These are phyloP conservation scores for Plasmodium knowlesi DNA, from an alignment of 169 alveolate genomes.

Conservation along the genomic window DNA sequence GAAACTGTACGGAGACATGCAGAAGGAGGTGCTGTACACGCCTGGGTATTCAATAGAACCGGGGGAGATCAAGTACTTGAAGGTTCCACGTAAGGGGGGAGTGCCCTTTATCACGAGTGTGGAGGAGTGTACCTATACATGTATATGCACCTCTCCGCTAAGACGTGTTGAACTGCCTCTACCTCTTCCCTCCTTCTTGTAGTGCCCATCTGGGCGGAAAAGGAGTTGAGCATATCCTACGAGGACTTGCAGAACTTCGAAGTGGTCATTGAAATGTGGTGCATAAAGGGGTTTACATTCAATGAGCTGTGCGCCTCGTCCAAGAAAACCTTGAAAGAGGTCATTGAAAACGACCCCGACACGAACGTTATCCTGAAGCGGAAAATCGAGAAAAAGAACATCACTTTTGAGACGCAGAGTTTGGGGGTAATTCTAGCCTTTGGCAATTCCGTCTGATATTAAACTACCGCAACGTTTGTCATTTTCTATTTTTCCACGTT, in stretches of 20 bases:
- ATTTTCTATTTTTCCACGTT: background rate
- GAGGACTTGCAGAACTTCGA: constrained; percentile 86
- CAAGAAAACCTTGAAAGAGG: constrained; percentile 82
- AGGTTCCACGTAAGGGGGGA: constrained; percentile 76
- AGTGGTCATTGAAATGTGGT: constrained; percentile 86
- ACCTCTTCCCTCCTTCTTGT: background rate
- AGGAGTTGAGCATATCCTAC: constrained; percentile 83
- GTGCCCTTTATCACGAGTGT: background rate
- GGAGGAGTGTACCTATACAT: background rate
- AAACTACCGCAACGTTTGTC: background rate
- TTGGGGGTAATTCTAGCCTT: constrained; percentile 36
- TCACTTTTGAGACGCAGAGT: constrained; percentile 65
- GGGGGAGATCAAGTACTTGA: constrained; percentile 79
- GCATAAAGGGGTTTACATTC: constrained; percentile 81
- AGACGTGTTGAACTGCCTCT: background rate
- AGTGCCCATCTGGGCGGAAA: constrained; percentile 85
- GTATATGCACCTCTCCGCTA: background rate
- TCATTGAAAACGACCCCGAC: constrained; percentile 85
- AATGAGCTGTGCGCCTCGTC: constrained; percentile 85
- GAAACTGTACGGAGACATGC: constrained; percentile 52
- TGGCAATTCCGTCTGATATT: background rate
- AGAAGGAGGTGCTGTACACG: constrained; percentile 79
- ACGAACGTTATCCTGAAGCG: constrained; percentile 79
- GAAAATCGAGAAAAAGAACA: constrained; percentile 74
- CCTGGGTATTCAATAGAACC: constrained; percentile 82